Conservation (phyloP, 2,329 filamentous ascomycete genomes). For the Penicillium digitatum region DNA sequence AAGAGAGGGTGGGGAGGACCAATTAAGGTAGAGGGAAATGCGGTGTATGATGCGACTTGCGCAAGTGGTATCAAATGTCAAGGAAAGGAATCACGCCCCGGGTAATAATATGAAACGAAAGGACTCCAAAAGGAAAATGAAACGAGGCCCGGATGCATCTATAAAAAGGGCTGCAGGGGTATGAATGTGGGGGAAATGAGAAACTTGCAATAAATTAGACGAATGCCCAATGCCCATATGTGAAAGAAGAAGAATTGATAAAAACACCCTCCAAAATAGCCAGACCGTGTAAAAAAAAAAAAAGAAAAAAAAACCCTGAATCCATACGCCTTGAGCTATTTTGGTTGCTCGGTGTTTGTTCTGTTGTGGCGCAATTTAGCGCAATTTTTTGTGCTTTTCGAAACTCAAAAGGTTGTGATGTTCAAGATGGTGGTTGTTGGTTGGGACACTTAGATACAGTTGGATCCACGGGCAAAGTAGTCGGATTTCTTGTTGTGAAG, state of each 20-base stretch:
- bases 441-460: conserved; percentile 31
- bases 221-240: conserved; percentile 21
- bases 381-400: conserved; percentile 19
- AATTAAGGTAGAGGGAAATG: conserved; percentile 17
- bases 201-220: conserved; percentile 21
- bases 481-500: conserved; percentile 82
- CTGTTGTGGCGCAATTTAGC: conserved; percentile 25
- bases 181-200: conserved; percentile 31
- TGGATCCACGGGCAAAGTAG: conserved; percentile 66
- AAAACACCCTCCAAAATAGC: conserved; percentile 15
- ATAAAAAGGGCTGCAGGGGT: conserved; percentile 39
- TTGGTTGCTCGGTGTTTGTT: conserved; percentile 10
- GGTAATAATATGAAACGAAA: conserved; percentile 19
- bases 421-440: conserved; percentile 16
- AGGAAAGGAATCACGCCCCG: conserved; percentile 18
- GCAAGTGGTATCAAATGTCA: conserved; percentile 33
- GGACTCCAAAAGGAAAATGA: conserved; percentile 27
- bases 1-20: conserved; percentile 9
- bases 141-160: conserved; percentile 37
- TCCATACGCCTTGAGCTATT: conserved; percentile 32
- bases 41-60: conserved; percentile 31
- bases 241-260: conserved; percentile 14
- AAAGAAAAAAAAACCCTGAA: conserved; percentile 24
- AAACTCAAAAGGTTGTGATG: conserved; percentile 13
- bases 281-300: conserved; percentile 15